A percentile compares a stretch with the other conserved stretches of the same genome.
These are phyloP conservation scores for Endoconidiophora polonica DNA, from an alignment of 2,329 filamentous ascomycete genomes.

Conservation along the genomic window DNA sequence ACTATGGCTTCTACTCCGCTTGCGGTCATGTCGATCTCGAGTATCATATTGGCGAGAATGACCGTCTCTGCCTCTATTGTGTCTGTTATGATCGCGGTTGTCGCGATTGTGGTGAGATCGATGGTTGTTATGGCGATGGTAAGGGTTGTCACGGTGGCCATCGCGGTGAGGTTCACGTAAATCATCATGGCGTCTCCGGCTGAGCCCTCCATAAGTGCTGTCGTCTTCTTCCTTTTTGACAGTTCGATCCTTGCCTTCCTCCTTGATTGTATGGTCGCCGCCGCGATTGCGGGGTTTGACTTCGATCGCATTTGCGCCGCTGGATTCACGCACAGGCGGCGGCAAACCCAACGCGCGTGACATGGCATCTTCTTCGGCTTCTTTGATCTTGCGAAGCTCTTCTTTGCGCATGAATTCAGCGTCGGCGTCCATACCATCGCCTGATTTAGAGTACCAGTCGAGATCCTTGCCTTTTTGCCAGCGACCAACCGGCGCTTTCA, in stretches of 20 bases:
- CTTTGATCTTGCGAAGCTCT: conserved; percentile 68
- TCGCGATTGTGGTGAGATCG: neutral
- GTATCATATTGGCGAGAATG: neutral
- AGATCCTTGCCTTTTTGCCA: conserved; percentile 69
- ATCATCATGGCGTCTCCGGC: neutral
- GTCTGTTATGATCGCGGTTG: neutral
- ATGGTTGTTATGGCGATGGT: neutral
- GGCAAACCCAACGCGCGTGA: conserved; percentile 68
- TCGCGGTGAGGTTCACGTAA: neutral
- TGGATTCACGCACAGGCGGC: conserved; percentile 40
- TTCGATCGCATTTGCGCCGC: conserved; percentile 52
- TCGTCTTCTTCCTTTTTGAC: neutral
- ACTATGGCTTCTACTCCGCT: neutral
- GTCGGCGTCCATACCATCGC: conserved; percentile 28
- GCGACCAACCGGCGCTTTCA: conserved; percentile 82
- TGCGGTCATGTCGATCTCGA: neutral
- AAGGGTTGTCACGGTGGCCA: neutral
- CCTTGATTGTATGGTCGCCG: neutral
- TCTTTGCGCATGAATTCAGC: conserved; percentile 50
- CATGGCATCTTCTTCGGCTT: conserved; percentile 85
- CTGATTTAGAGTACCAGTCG: conserved; percentile 47
- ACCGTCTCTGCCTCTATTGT: neutral
- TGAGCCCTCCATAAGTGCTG: neutral
- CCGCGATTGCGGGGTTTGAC: conserved; percentile 20
- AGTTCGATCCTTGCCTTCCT: neutral